Evolutionary conservation across 345 rosid species (phyloP), one percentile per base, ranked within the genome.

Genomic region (Pistacia atlantica): DNA sequence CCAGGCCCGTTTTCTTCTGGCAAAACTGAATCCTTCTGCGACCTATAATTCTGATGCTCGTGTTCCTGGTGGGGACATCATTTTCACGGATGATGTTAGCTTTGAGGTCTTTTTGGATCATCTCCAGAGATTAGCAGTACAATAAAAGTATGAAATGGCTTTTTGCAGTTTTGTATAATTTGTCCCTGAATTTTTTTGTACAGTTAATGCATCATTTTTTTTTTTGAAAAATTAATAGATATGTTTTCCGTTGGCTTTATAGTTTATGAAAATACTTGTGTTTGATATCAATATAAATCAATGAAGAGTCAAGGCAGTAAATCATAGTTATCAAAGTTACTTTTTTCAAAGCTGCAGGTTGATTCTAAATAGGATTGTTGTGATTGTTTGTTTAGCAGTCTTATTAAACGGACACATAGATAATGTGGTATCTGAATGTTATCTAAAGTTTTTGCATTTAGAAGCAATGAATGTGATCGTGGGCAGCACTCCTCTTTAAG

Each of bases 1-100:
- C 84, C 89, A 96, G 99, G 99, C 98, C 17, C 97, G 99, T 63
- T 96, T 92, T 77, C 99, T 96, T 75, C 83, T 96, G 71, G 98
- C 97, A 25, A 96, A 92, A 80, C 74, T 96, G 78, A 96, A 96
- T 78, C 99, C 99, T 51, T 93, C 94, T 3, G 86, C 94, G 6
- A 89, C 95, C 28, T 89, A 89, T 63, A 90, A 83, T 78, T 83
- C 89, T 0, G 88, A 86, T 70, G 75, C 83, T 51, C 79, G 84
- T 25, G 77, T 78, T 55, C 82, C 89, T 0, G 91, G 94, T 1
- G 93, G 87, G 58, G 95, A 89, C 77, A 51, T 92, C 73, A 84
- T 96, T 71, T 91, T 93, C 72, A 96, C 98, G 0, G 97, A 96
- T 67, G 99, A 96, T 76, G 98, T 92, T 61, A 96, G 97, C 85